Percentiles rank a stretch among this genome's conserved stretches.
Conservation (phyloP, 2,329 filamentous ascomycete genomes). For the Colletotrichum cuscutae region DNA sequence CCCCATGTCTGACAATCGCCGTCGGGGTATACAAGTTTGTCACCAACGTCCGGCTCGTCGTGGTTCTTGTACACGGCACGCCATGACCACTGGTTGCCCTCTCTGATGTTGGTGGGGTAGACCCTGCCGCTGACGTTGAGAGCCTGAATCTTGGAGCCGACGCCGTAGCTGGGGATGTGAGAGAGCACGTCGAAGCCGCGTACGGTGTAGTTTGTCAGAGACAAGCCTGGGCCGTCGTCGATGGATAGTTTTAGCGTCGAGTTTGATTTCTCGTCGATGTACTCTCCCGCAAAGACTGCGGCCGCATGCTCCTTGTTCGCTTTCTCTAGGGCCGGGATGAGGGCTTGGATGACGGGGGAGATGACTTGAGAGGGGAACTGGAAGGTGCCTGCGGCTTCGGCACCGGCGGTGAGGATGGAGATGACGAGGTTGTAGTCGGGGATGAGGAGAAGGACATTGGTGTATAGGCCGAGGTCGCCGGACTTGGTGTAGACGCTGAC, state of each 20-base stretch:
- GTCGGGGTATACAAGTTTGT: constrained; percentile 41
- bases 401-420: constrained; percentile 50
- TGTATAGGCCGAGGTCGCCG: constrained; percentile 45
- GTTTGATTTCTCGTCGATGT: constrained; percentile 49
- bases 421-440: constrained; percentile 48
- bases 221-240: constrained; percentile 52
- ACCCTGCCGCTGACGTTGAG: constrained; percentile 19
- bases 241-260: constrained; percentile 51
- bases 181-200: constrained; percentile 53
- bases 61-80: constrained; percentile 44
- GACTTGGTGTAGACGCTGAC: constrained; percentile 48
- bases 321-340: constrained; percentile 56
- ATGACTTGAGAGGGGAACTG: constrained; percentile 38
- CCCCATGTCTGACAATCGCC: constrained; percentile 46
- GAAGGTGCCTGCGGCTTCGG: constrained; percentile 38
- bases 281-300: constrained; percentile 49
- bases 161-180: constrained; percentile 45
- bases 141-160: neutral
- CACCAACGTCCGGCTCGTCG: constrained; percentile 36
- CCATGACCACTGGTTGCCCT: constrained; percentile 42
- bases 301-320: constrained; percentile 51
- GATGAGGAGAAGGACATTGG: constrained; percentile 47
- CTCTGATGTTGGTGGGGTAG: constrained; percentile 22
- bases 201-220: constrained; percentile 50
- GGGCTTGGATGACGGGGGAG: constrained; percentile 41